Percentiles rank a stretch among this genome's conserved stretches.
Conservation (phyloP, 352 stramenopile genomes). For the Pythium grandisporangium region DNA sequence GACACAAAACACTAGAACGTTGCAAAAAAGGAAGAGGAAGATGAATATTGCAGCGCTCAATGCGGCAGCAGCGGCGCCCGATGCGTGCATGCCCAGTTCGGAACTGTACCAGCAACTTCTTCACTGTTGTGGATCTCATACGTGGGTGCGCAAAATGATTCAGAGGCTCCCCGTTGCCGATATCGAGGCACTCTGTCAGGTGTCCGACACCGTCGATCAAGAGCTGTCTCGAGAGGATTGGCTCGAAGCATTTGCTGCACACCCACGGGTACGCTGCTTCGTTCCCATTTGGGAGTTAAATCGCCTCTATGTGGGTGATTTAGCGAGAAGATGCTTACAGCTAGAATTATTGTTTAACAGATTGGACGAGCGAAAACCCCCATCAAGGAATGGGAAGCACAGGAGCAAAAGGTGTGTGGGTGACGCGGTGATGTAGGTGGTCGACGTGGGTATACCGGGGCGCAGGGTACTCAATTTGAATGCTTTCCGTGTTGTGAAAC, state of each 20-base stretch:
- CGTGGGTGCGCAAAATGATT: conserved; percentile 34
- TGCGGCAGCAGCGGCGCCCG: conserved; percentile 16
- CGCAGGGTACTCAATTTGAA: too few species aligned
- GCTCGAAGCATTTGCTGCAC: conserved; percentile 60
- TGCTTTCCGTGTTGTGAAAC: too few species aligned
- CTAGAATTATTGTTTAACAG: conserved; percentile 9
- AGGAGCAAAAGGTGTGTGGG: conserved; percentile 47
- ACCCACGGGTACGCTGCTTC: conserved; percentile 31
- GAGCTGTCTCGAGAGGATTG: conserved; percentile 37
- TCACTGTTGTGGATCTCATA: conserved; percentile 50
- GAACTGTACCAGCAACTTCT: conserved; percentile 30
- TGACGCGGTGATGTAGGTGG: not conserved
- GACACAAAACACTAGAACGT: too few species aligned
- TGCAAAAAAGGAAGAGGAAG: too few species aligned
- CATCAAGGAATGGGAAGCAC: conserved; percentile 64
- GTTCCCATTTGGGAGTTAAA: too few species aligned
- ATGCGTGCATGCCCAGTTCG: conserved; percentile 9
- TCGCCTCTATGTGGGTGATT: too few species aligned
- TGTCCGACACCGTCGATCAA: conserved; percentile 27
- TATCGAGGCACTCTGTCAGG: conserved; percentile 27
- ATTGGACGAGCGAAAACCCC: conserved; percentile 58
- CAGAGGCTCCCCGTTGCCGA: conserved; percentile 27
- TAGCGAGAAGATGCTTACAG: not conserved
- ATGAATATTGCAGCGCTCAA: conserved; percentile 28
- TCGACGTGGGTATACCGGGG: not conserved